Base-by-base conservation (phyloP, 2,329 filamentous ascomycete species). In the Verticillium zaregamsianum region DNA sequence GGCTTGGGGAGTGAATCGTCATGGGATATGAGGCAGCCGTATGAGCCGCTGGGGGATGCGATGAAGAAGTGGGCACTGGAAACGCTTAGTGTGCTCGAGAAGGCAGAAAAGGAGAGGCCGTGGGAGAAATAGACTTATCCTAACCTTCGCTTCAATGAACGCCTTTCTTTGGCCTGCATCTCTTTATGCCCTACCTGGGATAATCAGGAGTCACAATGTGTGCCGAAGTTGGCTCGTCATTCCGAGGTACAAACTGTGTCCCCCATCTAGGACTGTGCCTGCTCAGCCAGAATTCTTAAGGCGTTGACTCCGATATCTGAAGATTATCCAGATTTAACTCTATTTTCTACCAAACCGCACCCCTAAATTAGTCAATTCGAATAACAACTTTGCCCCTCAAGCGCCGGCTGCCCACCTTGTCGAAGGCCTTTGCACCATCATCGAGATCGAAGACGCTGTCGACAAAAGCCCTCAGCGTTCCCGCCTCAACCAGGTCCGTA, bases 21-120 rank as follows among this genome's bases (percentile, higher is more conserved):
- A 2, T 82, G 79, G 66, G 69, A 72, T 39, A 80, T 80, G 65
- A 69, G 79, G 14, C 75, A 73, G 60, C 80, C 79, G 1, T 82
- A 81, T 63, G 64, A 73, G 39, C 72, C 75, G 17, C 67, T 76
- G 5, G 69, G 69, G 2, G 72, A 76, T 15, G 73, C 73, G 11
- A 68, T 71, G 33, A 76, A 77, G 69, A 71, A 72, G 31, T 82
- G 80, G 79, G 75, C 77, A 1, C 52, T 80, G 0, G 73, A 77
- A 56, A 78, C 77, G 1, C 71, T 82, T 63, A 62, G 68, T 1
- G 73, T 78, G 15, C 58, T 79, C 56, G 72, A 70, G 33, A 68
- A 72, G 12, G 63, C 68, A 0, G 77, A 79, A 62, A 67, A 72
- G 58, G 49, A 59, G n/a, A 60, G 58, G 31, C n/a, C 60, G 15